phyloP scores from a whole-genome alignment of 2,329 filamentous ascomycete genomes.

The Ophiostoma sp. region DNA sequence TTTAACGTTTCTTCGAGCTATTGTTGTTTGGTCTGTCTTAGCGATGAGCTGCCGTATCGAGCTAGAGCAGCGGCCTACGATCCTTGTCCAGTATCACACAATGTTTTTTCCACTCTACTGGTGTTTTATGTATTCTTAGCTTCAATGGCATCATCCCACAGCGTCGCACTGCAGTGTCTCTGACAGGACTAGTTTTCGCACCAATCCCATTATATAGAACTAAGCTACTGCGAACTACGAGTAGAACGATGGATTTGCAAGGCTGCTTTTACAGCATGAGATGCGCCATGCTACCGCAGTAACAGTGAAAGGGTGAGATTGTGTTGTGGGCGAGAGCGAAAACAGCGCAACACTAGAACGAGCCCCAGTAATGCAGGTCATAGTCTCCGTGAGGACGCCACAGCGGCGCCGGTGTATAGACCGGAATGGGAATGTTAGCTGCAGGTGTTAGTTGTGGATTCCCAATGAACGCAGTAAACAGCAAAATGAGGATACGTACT shows the following conservation, averaged over 20 bases:
- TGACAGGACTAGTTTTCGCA: neutral
- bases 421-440: slow-evolving; percentile 7
- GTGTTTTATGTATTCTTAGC: slow-evolving; percentile 3
- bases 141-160: slow-evolving; percentile 10
- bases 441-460: neutral
- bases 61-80: neutral
- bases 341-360: neutral
- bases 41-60: neutral
- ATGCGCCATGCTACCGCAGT: too few relatives aligned
- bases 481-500: neutral
- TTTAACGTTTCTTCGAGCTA: too few relatives aligned
- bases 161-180: too few relatives aligned
- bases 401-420: neutral
- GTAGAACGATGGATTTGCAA: neutral
- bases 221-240: neutral
- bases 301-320: neutral
- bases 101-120: neutral
- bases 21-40: neutral
- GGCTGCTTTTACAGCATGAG: too few relatives aligned
- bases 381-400: slow-evolving; percentile 12
- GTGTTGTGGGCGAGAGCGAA: neutral
- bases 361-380: slow-evolving; percentile 8
- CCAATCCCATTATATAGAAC: neutral
- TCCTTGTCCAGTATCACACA: neutral
- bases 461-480: neutral